A percentile compares a stretch with the other conserved stretches of the same genome.
phyloP scores from a whole-genome alignment of 2,329 filamentous ascomycete species.

The Raffaelea albimanens region DNA sequence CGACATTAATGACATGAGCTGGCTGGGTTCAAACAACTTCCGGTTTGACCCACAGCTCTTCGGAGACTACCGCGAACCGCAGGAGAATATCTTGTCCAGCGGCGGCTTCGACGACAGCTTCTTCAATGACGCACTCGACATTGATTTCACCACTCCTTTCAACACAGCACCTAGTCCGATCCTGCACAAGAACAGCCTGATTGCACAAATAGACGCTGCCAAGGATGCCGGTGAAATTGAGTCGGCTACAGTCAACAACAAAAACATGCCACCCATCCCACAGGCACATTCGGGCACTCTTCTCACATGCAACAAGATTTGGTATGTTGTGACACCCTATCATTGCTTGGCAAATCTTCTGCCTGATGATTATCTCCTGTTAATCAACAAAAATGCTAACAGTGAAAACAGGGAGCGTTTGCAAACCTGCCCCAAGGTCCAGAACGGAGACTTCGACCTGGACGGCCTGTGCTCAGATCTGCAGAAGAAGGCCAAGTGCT shows the following conservation, averaged over 20 bases:
- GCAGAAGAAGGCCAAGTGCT: conserved; percentile 92
- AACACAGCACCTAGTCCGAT: conserved; percentile 48
- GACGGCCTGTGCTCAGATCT: conserved; percentile 88
- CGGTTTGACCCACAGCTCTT: conserved; percentile 89
- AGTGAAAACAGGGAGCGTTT: conserved; percentile 65
- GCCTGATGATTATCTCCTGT: background rate
- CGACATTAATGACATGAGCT: conserved; percentile 54
- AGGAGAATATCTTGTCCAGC: conserved; percentile 64
- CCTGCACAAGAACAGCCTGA: conserved; percentile 55
- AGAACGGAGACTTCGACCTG: conserved; percentile 85
- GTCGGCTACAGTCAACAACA: conserved; percentile 14
- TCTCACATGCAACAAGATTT: conserved; percentile 84
- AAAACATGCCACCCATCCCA: conserved; percentile 15
- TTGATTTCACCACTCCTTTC: conserved; percentile 74
- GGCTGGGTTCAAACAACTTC: conserved; percentile 68
- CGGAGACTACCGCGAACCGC: conserved; percentile 82
- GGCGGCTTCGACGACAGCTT: conserved; percentile 61
- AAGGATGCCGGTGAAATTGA: conserved; percentile 49
- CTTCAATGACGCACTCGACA: conserved; percentile 69
- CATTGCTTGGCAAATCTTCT: background rate
- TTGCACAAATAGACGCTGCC: conserved; percentile 67
- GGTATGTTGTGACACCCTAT: conserved; percentile 50
- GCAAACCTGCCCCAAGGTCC: conserved; percentile 77
- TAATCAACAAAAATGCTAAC: conserved; percentile 4
- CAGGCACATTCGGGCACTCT: conserved; percentile 41